Evolutionary conservation across 495 filamentous ascomycete species (phyloP), one percentile per base, ranked within the genome.

Genomic region (Aspergillus coremiiformis): DNA sequence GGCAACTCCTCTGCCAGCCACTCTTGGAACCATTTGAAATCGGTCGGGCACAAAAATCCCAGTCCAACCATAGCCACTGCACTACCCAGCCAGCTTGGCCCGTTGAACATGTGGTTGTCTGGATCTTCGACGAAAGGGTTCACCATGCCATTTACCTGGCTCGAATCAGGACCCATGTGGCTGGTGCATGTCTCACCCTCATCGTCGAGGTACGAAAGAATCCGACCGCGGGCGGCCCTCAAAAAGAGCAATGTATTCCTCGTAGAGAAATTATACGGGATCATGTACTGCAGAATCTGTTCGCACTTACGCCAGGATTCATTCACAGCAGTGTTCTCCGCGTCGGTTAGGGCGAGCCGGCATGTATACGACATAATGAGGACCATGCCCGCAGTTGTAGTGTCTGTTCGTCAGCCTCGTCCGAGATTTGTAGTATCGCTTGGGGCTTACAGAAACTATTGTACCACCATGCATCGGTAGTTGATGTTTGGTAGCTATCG

Each of bases 391-490:
- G 67, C 70, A 2, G 71, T 74, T 9, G 71, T 71, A 24, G 66
- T 66, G 53, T 74, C 70, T 75, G 39, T 24, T n/a, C 19, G 23
- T 49, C 33, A 44, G 35, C 9, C 46, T 26, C 39, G 11, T 45
- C 6, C 6, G 15, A 0, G 6, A 0, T 24, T n/a, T n/a, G 17
- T 14, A 10, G 6, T n/a, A 35, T 43, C n/a, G 6, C 30, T 1
- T 26, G 11, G 21, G 5, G 52, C 69, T n/a, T 59, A 75, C 72
- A 77, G 15, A 74, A 68, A 2, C 65, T 69, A 57, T 72, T 72
- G 51, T 72, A 76, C 70, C 74, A 77, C 74, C 74, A 77, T 4
- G 72, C 65, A 30, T 67, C 69, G 12, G 73, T 70, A 4, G 55
- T 44, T 5, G 60, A 55, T 3, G 73, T 73, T 15, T 48, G 56